These are phyloP conservation scores for Diplodia intermedia DNA, from an alignment of 2,329 filamentous ascomycete genomes.

Conservation along the genomic window DNA sequence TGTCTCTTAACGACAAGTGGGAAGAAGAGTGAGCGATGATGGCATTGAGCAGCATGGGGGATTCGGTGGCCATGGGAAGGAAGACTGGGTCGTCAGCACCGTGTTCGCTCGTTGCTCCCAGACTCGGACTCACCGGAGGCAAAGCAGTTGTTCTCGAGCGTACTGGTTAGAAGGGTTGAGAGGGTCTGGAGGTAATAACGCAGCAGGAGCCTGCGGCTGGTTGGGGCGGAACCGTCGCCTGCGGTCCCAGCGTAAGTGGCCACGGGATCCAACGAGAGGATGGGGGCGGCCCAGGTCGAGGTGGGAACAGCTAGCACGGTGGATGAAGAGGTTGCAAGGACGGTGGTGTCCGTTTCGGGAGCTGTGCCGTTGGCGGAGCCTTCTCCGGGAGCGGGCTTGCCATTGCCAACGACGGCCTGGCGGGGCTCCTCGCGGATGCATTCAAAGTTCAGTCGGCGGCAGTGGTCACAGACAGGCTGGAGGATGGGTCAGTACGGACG, in stretches of 20 bases:
- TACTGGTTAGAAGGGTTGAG: constrained; percentile 31
- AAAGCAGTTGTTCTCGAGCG: constrained; percentile 32
- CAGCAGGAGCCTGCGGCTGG: constrained; percentile 25
- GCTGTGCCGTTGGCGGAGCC: background rate
- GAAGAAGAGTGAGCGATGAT: constrained; percentile 33
- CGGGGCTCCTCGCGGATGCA: constrained; percentile 32
- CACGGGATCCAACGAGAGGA: constrained; percentile 29
- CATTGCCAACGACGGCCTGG: constrained; percentile 5
- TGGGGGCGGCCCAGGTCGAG: constrained; percentile 26
- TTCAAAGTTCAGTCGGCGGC: constrained; percentile 31
- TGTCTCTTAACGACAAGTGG: constrained; percentile 32
- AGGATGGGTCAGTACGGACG: background rate
- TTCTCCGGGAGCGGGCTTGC: constrained; percentile 7
- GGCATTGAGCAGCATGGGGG: constrained; percentile 31
- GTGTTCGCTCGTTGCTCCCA: no score
- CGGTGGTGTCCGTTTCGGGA: constrained; percentile 9
- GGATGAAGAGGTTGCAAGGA: constrained; percentile 28
- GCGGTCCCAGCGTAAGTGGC: constrained; percentile 25
- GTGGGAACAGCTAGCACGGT: constrained; percentile 27
- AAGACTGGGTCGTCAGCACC: constrained; percentile 25
- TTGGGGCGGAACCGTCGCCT: constrained; percentile 12
- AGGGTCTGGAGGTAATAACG: constrained; percentile 32
- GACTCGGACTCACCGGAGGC: constrained; percentile 25
- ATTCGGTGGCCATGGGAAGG: constrained; percentile 32
- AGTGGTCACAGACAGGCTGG: constrained; percentile 30